A percentile compares a stretch with the other conserved stretches of the same genome.
phyloP scores from a whole-genome alignment of 495 filamentous ascomycete genomes.

The Aspergillus haitiensis region DNA sequence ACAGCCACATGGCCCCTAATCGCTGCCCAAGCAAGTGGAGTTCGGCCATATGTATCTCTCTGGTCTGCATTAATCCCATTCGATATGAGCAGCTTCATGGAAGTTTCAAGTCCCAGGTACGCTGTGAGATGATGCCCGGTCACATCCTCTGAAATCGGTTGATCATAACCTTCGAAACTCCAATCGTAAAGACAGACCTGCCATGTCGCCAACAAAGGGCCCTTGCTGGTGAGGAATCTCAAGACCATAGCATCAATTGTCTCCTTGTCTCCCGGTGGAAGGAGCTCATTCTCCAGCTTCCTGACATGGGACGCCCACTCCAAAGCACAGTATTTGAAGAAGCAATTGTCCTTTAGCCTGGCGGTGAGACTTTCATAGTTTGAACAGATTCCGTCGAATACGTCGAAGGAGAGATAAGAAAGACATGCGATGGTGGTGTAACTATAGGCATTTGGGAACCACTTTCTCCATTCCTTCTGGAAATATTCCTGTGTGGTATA shows the following conservation, averaged over 20 bases:
- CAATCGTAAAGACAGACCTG: not conserved
- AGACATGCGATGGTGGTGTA: not conserved
- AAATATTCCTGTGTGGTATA: slow-evolving; percentile 56
- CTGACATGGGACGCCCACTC: too few relatives aligned
- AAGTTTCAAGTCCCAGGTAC: not conserved
- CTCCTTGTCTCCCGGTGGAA: too few relatives aligned
- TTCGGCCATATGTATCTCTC: not conserved
- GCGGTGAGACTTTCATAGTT: not conserved
- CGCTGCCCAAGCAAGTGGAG: not conserved
- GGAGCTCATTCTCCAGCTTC: too few relatives aligned
- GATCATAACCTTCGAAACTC: not conserved
- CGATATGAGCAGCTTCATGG: not conserved
- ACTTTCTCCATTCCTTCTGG: slow-evolving; percentile 18
- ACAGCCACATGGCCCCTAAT: not conserved
- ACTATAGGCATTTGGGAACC: slow-evolving; percentile 19
- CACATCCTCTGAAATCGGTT: not conserved
- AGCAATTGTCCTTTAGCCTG: not conserved
- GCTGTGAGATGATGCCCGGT: not conserved
- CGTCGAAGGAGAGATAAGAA: not conserved
- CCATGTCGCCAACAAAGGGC: too few relatives aligned
- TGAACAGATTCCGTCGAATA: not conserved
- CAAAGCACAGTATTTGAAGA: not conserved
- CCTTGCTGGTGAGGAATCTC: too few relatives aligned
- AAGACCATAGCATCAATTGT: too few relatives aligned
- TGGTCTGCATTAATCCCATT: not conserved